Percentiles rank a stretch among this genome's conserved stretches.
phyloP scores from a whole-genome alignment of 306 rosid genomes.

The Hippophae rhamnoides region DNA sequence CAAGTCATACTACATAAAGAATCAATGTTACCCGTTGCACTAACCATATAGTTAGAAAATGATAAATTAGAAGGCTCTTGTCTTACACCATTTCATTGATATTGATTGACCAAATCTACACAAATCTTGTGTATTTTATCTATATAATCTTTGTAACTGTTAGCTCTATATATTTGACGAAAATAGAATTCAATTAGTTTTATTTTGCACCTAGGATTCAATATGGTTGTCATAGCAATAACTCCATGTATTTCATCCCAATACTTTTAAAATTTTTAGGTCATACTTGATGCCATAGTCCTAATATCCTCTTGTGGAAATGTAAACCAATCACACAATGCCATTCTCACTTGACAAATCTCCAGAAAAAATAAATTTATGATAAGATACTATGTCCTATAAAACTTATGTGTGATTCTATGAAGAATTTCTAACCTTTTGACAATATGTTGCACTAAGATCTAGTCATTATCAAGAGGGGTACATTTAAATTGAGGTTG shows the following conservation, averaged over 20 bases:
- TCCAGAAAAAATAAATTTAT: not conserved
- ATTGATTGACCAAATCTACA: too few species aligned
- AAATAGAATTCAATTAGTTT: constrained; percentile 1
- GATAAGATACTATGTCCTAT: not conserved
- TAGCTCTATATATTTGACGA: not conserved
- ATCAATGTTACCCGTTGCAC: too few species aligned
- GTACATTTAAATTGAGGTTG: too few species aligned
- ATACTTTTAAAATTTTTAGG: not conserved
- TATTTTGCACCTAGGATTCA: constrained; percentile 2
- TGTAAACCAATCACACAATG: not conserved
- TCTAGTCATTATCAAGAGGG: too few species aligned
- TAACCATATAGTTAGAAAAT: too few species aligned
- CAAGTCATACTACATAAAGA: too few species aligned
- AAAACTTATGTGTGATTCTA: not conserved
- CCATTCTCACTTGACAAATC: constrained; percentile 1
- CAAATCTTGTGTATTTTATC: too few species aligned
- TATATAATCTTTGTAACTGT: too few species aligned
- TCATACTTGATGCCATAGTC: not conserved
- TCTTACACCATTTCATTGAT: too few species aligned
- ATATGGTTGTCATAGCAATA: not conserved
- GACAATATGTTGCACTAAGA: too few species aligned
- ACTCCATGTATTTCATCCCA: not conserved
- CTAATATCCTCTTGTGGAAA: not conserved
- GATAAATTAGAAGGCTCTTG: too few species aligned
- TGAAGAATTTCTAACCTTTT: too few species aligned